Base-by-base conservation (phyloP, 768 basidiomycete species). In the Russula dissimulans region DNA sequence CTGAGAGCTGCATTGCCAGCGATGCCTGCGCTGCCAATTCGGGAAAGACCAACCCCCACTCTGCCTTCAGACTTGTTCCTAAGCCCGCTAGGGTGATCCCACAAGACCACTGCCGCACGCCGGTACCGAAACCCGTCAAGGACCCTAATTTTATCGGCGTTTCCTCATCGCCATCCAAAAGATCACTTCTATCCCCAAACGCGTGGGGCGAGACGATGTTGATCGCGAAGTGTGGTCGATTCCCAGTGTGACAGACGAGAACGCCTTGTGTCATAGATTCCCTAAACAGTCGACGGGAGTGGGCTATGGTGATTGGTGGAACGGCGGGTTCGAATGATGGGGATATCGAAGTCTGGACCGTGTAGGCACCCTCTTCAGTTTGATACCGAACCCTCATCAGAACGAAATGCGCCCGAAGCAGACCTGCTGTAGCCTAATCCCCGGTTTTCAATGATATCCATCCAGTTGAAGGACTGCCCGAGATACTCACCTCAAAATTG, bases 21-120 rank as follows among this genome's bases (percentile, higher is more conserved):
- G 79, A 82, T 51, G 83, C 64, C 54, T 79, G 76, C 47, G 81
- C 68, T 4, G 82, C 78, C 31, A 87, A 76, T 67, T 87, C 83
- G 10, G 77, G 66, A 38, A 87, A 74, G 12, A 73, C 74, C 26
- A 87, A 56, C 8, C 78, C 79, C 66, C 78, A 76, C 65, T 84
- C 80, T 18, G 74, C 79, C 22, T 77, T 72, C 43, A 87, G 62
- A 61, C 74, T 76, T 0, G 84, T 80, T 42, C 78, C 61, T 34
- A 77, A 65, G 11, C 76, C 76, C 26, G 76, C 74, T 51, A 89
- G 76, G 17, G 71, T 67, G 50, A 84, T 49, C 11, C 84, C 84
- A 60, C 72, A 73, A 11, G 76, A 75, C 73, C 77, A 81, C 48
- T 78, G 77, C 54, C 74, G 73, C 32, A 76, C 65, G 32, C 80